Base-by-base conservation (phyloP, 306 rosid genomes). In the Cucurbita argyrosperma region DNA sequence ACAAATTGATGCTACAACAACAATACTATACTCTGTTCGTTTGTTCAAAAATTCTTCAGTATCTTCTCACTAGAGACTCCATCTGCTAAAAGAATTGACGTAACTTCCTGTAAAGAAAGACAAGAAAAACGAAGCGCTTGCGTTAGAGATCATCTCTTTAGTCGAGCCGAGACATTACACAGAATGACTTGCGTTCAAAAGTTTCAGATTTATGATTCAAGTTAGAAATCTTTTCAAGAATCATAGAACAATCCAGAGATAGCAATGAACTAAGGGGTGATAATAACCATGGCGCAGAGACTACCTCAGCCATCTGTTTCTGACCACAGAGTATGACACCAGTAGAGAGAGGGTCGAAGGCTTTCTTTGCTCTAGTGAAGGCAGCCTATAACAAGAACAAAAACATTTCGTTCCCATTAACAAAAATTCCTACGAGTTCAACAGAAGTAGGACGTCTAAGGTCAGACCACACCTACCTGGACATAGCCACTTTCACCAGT, bases 251-350 rank as follows among this genome's bases (percentile, higher is more conserved):
- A 68, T 47, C 21, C 43, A 68, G 9, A 64, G 10, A 64, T n/a
- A 64, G 4, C 30, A 9, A 5, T 1, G 70, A 67, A 45, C 72
- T 3, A 64, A 43, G 10, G 3, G 35, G 43, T 6, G 43, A 60
- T 14, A 6, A 35, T 60, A 14, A 26, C 66, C 43, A 59, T 59
- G 45, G 7, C 47, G 61, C 6, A 58, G 39, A 75, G 7, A 50
- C 15, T 50, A 94, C 99, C 97, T 94, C 99, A 14, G 96, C 13
- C 97, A 94, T 91, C 77, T 89, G 90, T 81, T 87, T 94, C 81
- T 94, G 99, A 76, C 99, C 99, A 43, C 96, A 88, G 26, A 94
- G 88, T 50, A 94, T 82, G 65, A 85, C 99, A 67, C 89, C 92
- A 3, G 90, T 83, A 12, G 96, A 83, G 40, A 42, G 79, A 53